Percentiles rank a stretch among this genome's conserved stretches.
phyloP scores from a whole-genome alignment of 176 grass and related monocot genomes.

The Luzula sylvatica region DNA sequence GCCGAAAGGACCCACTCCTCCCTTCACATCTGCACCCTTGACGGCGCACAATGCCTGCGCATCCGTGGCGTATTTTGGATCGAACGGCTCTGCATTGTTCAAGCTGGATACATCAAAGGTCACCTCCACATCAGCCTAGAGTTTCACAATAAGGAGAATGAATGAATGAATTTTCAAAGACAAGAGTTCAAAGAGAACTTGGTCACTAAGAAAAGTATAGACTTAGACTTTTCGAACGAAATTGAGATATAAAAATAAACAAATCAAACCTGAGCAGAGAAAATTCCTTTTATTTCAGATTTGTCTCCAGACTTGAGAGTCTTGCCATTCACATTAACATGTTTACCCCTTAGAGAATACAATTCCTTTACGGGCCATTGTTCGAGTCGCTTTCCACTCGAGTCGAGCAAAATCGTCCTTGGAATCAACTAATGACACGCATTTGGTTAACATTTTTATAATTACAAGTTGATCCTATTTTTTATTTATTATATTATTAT shows the following conservation, averaged over 20 bases:
- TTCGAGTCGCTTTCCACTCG: constrained; percentile 45
- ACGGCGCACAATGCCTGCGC: constrained; percentile 37
- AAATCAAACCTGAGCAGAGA: constrained; percentile 37
- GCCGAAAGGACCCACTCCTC: constrained; percentile 75
- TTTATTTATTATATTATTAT: neutral
- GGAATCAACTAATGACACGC: constrained; percentile 39
- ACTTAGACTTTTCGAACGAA: too few species aligned
- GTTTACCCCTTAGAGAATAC: constrained; percentile 28
- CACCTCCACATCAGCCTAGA: constrained; percentile 73
- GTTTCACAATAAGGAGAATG: neutral
- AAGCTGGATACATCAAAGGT: constrained; percentile 42
- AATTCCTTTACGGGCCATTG: constrained; percentile 86
- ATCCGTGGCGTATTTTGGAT: constrained; percentile 41
- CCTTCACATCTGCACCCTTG: constrained; percentile 30
- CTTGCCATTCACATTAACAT: constrained; percentile 16
- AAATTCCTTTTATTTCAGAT: constrained; percentile 49
- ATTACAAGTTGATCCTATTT: neutral
- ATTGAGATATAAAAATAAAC: too few species aligned
- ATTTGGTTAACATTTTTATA: neutral
- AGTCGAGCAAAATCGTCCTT: constrained; percentile 57
- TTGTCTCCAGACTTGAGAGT: constrained; percentile 33
- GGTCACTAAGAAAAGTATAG: too few species aligned
- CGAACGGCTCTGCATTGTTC: constrained; percentile 46
- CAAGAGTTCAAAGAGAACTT: too few species aligned
- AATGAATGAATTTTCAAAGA: neutral